Base-by-base conservation (phyloP, 2,329 filamentous ascomycete species). In the Alternaria angustiovoidea region DNA sequence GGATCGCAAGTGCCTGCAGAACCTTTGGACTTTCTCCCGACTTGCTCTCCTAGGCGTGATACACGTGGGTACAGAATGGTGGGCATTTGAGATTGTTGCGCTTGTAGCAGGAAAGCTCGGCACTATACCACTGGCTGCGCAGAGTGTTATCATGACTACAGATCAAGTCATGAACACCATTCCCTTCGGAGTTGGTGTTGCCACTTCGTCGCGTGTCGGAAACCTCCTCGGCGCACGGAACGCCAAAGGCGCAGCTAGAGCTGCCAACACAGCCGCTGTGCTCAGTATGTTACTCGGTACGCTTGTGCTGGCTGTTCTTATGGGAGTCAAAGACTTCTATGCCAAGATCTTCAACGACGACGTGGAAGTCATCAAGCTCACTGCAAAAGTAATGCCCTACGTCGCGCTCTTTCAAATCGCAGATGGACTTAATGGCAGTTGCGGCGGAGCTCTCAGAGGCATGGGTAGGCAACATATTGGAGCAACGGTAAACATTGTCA, bases 61-160 rank as follows among this genome's bases (percentile, higher is more conserved):
- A 4, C 93, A 96, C 65, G 91, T 96, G 5, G 93, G 92, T 4
- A 95, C 92, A 0, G 93, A 96, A 78, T 96, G 92, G 93, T 96
- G 93, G 93, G 93, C 93, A 0, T 96, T 96, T 69, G 93, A 96
- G 78, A 94, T 96, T 66, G 92, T 96, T 2, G 92, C 92, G 1
- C 85, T 96, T 0, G 91, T 91, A 2, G 92, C 93, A 5, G 93
- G 93, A 1, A 86, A 89, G 36, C 85, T 96, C 0, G 93, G 93
- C 4, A 94, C 91, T 0, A 80, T 93, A 34, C 86, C 92, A 0
- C 83, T 96, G 0, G 93, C 93, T 1, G 91, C 93, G 0, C 93
- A 96, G 77, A 91, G 88, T 48, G 91, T 96, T 22, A 93, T 96
- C 75, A 96, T 96, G 92, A 96, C 92, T 0, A 88, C 91, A 0